Base-by-base conservation (phyloP, 306 rosid genomes). In the Vigna nakashimae region DNA sequence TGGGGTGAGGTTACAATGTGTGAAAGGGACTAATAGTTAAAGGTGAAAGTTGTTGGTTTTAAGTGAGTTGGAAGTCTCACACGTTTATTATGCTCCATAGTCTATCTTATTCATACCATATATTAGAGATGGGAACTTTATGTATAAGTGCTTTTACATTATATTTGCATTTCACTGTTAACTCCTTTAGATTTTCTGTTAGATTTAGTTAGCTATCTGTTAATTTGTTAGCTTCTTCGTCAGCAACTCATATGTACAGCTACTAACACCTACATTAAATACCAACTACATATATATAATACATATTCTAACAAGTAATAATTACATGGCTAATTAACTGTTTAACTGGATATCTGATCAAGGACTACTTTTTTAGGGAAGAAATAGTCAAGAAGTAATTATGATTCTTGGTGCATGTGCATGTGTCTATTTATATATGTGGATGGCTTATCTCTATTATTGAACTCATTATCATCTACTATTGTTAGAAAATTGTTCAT, bases 401-500 rank as follows among this genome's bases (percentile, higher is more conserved):
- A 43, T 24, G 20, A 65, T 50, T 75, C n/a, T 4, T 7, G 59
- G 53, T 22, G 36, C 12, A 0, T 24, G 55, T 15, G n/a, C 28
- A 4, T 24, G 36, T 57, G 64, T 57, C 34, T 56, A 22, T 56
- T 7, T 20, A 3, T 36, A n/a, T 26, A 30, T 5, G n/a, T 3
- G 56, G 80, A 40, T 50, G 34, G 26, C 55, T 73, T 58, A 26
- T 24, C 9, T 48, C 15, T 22, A 4, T 16, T n/a, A 51, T 24
- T 24, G 45, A 15, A 67, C 56, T 55, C 3, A 4, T 52, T 57
- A 6, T 58, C 15, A 48, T 59, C 74, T 70, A n/a, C 53, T 60
- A 38, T 76, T 18, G 32, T 24, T 75, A 20, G 50, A 62, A 58
- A 7, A 50, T 42, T 70, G 34, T 46, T 69, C 45, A 30, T 43